Percentiles rank a stretch among this genome's conserved stretches.
phyloP scores from a whole-genome alignment of 208 protist genomes.

The Leishmania aethiopica region DNA sequence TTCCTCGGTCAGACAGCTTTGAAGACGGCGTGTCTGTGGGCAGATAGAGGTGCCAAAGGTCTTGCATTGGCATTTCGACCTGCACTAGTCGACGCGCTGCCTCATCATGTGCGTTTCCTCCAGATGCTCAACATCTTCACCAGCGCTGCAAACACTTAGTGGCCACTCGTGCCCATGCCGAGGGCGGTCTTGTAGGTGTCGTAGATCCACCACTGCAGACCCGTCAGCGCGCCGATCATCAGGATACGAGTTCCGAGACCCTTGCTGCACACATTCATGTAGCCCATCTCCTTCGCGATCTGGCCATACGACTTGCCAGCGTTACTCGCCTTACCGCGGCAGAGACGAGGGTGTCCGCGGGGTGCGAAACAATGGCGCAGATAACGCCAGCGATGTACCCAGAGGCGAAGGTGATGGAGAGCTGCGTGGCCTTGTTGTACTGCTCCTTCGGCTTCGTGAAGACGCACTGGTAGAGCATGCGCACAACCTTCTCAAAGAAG shows the following conservation, averaged over 20 bases:
- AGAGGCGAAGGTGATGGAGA: constrained; percentile 91
- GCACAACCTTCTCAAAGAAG: constrained; percentile 90
- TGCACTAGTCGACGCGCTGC: too few relatives aligned
- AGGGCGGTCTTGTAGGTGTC: constrained; percentile 68
- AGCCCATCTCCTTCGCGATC: constrained; percentile 88
- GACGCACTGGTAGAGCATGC: constrained; percentile 88
- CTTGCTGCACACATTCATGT: constrained; percentile 83
- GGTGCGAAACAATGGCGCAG: constrained; percentile 96
- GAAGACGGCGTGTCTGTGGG: too few relatives aligned
- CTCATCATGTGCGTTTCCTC: too few relatives aligned
- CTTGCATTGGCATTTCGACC: too few relatives aligned
- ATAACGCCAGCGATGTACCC: constrained; percentile 96
- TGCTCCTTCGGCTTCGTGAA: constrained; percentile 84
- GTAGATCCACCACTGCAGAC: constrained; percentile 97
- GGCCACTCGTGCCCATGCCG: constrained; percentile 71
- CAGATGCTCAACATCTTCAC: too few relatives aligned
- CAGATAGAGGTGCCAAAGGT: too few relatives aligned
- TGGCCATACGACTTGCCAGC: constrained; percentile 74
- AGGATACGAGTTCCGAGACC: constrained; percentile 95
- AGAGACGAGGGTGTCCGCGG: constrained; percentile 95
- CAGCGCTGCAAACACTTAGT: too few relatives aligned
- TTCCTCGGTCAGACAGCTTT: too few relatives aligned
- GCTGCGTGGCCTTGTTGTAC: constrained; percentile 90
- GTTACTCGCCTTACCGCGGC: constrained; percentile 90
- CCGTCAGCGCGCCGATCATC: constrained; percentile 97